These are phyloP conservation scores for Candida sanyaensis DNA, from an alignment of 1,139 yeast genomes.

Conservation along the genomic window DNA sequence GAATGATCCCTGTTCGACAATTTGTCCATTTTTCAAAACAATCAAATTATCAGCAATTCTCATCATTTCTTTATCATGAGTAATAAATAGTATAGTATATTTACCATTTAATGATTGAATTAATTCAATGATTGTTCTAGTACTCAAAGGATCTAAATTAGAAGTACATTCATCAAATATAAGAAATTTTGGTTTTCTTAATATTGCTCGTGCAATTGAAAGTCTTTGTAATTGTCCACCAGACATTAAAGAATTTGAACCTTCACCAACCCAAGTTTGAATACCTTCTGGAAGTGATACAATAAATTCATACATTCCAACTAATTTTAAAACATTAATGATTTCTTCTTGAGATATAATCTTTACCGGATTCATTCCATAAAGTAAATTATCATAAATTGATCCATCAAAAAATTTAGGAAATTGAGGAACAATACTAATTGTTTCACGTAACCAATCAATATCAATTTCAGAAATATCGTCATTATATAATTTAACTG, in stretches of 20 bases:
- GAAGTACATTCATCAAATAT: slow-evolving; percentile 83
- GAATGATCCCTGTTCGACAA: slow-evolving; percentile 34
- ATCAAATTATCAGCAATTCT: slow-evolving; percentile 43
- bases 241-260: slow-evolving; percentile 52
- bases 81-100: slow-evolving; percentile 50
- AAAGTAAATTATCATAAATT: slow-evolving; percentile 62
- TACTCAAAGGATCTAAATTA: slow-evolving; percentile 64
- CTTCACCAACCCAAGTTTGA: slow-evolving; percentile 57
- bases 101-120: slow-evolving; percentile 36
- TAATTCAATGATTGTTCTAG: slow-evolving; percentile 40
- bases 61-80: slow-evolving; percentile 65
- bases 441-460: slow-evolving; percentile 49
- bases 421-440: slow-evolving; percentile 69
- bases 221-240: slow-evolving; percentile 84
- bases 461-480: slow-evolving; percentile 50
- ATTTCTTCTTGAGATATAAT: slow-evolving; percentile 36
- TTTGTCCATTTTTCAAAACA: slow-evolving; percentile 44
- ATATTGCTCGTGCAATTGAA: slow-evolving; percentile 71
- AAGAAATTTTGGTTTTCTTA: slow-evolving; percentile 62
- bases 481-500: slow-evolving; percentile 35
- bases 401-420: slow-evolving; percentile 68
- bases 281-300: slow-evolving; percentile 55
- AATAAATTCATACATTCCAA: slow-evolving; percentile 56
- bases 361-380: slow-evolving; percentile 48
- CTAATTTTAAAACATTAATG: slow-evolving; percentile 39